Base-by-base conservation (phyloP, 2,329 filamentous ascomycete species). In the Blastomyces emzantsi region DNA sequence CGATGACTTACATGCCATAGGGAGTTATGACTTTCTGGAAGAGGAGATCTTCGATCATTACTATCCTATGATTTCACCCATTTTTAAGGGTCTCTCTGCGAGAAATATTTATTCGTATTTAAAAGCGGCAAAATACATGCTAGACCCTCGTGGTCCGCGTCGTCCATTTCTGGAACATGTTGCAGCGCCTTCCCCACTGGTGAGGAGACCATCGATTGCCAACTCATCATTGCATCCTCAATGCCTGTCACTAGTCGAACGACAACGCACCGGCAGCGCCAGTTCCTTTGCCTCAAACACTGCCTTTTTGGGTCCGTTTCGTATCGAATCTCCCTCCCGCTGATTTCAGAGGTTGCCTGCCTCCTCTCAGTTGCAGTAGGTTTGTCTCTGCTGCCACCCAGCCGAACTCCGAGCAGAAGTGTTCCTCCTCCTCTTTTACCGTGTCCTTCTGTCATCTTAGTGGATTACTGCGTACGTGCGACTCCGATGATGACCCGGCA, bases 151-250 rank as follows among this genome's bases (percentile, higher is more conserved):
- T 62, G 60, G 49, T 39, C 62, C 69, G 68, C 70, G 69, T 72
- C 72, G 72, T 66, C 74, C 73, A 68, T 71, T 75, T 74, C 71
- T 69, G 72, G 73, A 71, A 69, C 71, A 70, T 69, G 77, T 73
- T 74, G 76, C 79, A 80, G 80, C 56, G 22, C 76, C 72, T 77
- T 77, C 75, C 80, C 77, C 75, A 74, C 75, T 69, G 74, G 62
- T 72, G 74, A 80, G 82, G 82, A 81, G 79, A 82, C 79, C 80
- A 83, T 79, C 78, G 83, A 85, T 76, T 89, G 87, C 85, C 87
- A 89, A 84, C 87, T 86, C 87, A 89, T 88, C 86, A 85, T 76
- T 88, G 86, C 87, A 87, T 89, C 81, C 82, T 45, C 51, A 79
- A 73, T 73, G 71, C 72, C 73, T 75, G 73, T 72, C 70, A 67